These are phyloP conservation scores for Schizopora paradoxa DNA, from an alignment of 1,284 basidiomycete genomes.

Conservation along the genomic window DNA sequence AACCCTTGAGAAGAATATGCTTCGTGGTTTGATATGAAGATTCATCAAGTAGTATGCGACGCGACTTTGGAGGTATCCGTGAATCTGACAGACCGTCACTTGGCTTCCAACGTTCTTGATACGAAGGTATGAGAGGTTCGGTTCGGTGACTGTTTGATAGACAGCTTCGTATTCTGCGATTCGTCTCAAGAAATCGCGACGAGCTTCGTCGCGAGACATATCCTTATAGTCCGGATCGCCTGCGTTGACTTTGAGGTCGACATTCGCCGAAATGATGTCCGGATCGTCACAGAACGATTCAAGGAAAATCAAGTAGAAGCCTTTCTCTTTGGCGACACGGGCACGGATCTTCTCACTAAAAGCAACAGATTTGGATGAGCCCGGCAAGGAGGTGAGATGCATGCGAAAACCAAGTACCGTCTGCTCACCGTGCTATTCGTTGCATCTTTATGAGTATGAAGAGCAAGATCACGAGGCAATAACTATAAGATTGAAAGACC, in stretches of 20 bases:
- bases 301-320: constrained; percentile 89
- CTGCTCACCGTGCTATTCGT: constrained; percentile 86
- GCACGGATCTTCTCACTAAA: constrained; percentile 71
- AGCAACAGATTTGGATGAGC: constrained; percentile 14
- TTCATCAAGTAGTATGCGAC: constrained; percentile 99
- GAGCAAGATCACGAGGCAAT: background rate
- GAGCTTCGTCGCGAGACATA: constrained; percentile 80
- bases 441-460: constrained; percentile 56
- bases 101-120: constrained; percentile 87
- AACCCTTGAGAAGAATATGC: constrained; percentile 94
- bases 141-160: constrained; percentile 93
- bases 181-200: constrained; percentile 85
- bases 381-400: background rate
- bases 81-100: constrained; percentile 79
- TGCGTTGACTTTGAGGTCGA: constrained; percentile 91
- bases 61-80: constrained; percentile 92
- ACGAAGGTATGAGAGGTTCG: constrained; percentile 79
- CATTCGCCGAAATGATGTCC: constrained; percentile 88
- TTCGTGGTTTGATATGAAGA: constrained; percentile 91
- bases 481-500: background rate
- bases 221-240: constrained; percentile 98
- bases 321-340: constrained; percentile 85
- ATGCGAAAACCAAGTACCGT: too few species aligned
- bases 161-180: constrained; percentile 92
- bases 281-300: constrained; percentile 96